Evolutionary conservation across 2,329 filamentous ascomycete genomes (phyloP).

Genomic region (Leptographium galeiforme): DNA sequence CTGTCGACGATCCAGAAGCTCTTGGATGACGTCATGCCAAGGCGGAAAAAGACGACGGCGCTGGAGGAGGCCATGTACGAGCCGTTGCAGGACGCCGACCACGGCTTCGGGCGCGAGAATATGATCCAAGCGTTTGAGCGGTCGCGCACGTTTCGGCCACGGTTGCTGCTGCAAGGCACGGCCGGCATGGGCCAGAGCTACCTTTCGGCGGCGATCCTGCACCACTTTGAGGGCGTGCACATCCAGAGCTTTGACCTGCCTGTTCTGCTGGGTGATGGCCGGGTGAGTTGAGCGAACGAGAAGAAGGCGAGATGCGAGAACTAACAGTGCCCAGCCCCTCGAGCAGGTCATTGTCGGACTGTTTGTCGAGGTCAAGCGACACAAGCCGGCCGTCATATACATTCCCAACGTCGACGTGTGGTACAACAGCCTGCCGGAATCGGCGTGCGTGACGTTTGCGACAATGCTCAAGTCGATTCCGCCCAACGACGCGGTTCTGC

Average conservation of each 20-base stretch:
- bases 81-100: constrained; percentile 67
- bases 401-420: constrained; percentile 83
- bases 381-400: constrained; percentile 93
- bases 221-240: constrained; percentile 86
- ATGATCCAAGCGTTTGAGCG: constrained; percentile 68
- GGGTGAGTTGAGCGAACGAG: constrained; percentile 34
- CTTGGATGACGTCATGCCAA: constrained; percentile 66
- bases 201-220: constrained; percentile 69
- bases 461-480: constrained; percentile 69
- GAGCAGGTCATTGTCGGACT: constrained; percentile 84
- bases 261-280: constrained; percentile 71
- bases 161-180: constrained; percentile 69
- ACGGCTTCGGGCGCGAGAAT: constrained; percentile 74
- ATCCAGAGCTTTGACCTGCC: constrained; percentile 90
- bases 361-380: constrained; percentile 83
- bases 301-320: background rate
- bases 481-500: constrained; percentile 79
- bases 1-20: constrained; percentile 54
- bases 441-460: constrained; percentile 68
- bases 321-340: constrained; percentile 34
- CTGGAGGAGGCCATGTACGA: constrained; percentile 90
- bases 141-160: constrained; percentile 75
- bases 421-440: constrained; percentile 51
- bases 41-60: constrained; percentile 75
- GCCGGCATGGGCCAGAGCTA: constrained; percentile 92